Evolutionary conservation across 805 yeast species (phyloP), one percentile per base, ranked within the genome.

Genomic region (Metahyphopichia silvanorum): DNA sequence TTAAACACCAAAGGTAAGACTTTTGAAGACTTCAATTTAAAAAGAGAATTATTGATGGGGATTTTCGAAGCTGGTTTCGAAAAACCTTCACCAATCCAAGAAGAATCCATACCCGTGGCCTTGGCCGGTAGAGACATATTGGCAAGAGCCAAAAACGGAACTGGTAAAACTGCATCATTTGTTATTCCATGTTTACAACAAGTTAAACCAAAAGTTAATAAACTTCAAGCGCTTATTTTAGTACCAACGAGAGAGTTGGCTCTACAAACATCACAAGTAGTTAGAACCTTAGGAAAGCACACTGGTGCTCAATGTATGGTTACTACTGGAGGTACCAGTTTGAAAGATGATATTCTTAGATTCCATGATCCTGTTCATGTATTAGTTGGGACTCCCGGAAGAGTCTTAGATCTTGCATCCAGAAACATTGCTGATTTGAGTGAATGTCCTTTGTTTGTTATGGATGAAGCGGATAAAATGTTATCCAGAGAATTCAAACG

Each of bases 381-480:
- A 25, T 67, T 93, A 39, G 98, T 93, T 26, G 98, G 97, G 44
- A 93, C 98, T 21, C 98, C 98, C 2, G 98, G 98, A 49, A 82
- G 98, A 71, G 89, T 93, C 23, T 74, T 93, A 40, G 98, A 93
- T 63, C 76, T 93, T 55, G 96, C 97, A 5, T 75, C 88, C 20
- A 82, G 96, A 69, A 72, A 76, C 33, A 71, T 91, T 34, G 96
- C 95, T 9, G 95, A 91, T 55, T 75, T 93, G 39, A 79, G 86
- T 34, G 84, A 82, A 41, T 86, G 96, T 63, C 81, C 84, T 27
- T 71, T 86, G 58, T 88, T 93, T 57, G 81, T 94, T 33, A 88
- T 93, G 97, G 98, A 93, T 62, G 98, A 93, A 71, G 98, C 98
- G 37, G 98, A 93, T 63, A 93, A 93, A 62, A 86, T 93, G 84